Evolutionary conservation across 1,284 basidiomycete species (phyloP).

Genomic region (Omphalotus olearius): DNA sequence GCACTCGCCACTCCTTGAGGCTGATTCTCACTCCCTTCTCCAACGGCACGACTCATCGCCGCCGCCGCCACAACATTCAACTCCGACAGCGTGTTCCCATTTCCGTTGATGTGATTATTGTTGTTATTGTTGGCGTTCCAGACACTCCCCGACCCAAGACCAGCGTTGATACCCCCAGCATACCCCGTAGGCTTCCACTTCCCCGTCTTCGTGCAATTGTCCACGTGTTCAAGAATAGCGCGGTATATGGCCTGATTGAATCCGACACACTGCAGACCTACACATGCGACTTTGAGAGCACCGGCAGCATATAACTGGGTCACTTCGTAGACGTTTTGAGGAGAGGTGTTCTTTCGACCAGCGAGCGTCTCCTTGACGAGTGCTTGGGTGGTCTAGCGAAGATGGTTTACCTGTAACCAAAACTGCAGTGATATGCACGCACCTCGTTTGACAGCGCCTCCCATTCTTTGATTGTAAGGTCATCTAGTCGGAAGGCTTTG

Average conservation of each 20-base stretch:
- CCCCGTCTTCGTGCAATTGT: constrained; percentile 31
- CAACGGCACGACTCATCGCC: too few relatives aligned
- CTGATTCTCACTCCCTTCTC: too few relatives aligned
- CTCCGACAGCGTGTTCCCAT: too few relatives aligned
- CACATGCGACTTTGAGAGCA: constrained; percentile 64
- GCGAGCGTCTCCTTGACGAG: constrained; percentile 67
- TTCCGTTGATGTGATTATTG: too few relatives aligned
- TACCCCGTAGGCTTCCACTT: too few relatives aligned
- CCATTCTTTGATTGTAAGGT: constrained; percentile 65
- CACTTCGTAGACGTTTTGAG: constrained; percentile 71
- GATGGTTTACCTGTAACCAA: constrained; percentile 3
- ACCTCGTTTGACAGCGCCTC: constrained; percentile 61
- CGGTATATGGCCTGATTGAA: constrained; percentile 63
- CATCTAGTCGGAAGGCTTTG: constrained; percentile 56
- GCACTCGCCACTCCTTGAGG: too few relatives aligned
- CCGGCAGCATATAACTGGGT: constrained; percentile 66
- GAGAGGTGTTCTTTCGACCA: constrained; percentile 67
- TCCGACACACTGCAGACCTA: constrained; percentile 70
- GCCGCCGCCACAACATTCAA: too few relatives aligned
- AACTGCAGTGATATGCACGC: constrained; percentile 13
- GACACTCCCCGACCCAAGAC: too few relatives aligned
- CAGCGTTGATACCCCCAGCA: too few relatives aligned
- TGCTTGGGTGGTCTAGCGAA: constrained; percentile 50
- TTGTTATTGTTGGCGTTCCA: too few relatives aligned
- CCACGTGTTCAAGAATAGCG: constrained; percentile 58